phyloP scores from a whole-genome alignment of 1,284 basidiomycete species.

The Ceratobasidium sp. region DNA sequence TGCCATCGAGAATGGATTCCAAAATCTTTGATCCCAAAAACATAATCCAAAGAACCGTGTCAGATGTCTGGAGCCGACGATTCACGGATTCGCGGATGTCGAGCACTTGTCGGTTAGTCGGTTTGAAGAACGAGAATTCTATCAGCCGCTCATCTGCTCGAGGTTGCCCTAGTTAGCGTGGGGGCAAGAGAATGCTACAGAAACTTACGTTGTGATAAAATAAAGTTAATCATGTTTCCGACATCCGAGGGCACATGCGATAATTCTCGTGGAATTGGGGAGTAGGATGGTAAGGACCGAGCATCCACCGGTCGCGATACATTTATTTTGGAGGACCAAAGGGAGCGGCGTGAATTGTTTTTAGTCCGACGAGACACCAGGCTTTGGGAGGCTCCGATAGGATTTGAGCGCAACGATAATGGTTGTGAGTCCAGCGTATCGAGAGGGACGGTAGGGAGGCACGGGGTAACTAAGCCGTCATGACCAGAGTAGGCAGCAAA shows the following conservation, averaged over 20 bases:
- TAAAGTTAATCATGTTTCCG: neutral
- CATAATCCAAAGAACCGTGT: slow-evolving; percentile 2
- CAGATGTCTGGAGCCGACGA: neutral
- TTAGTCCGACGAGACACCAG: too few species aligned
- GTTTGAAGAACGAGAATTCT: slow-evolving; percentile 12
- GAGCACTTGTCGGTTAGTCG: neutral
- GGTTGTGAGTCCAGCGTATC: too few species aligned
- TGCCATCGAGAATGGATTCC: neutral
- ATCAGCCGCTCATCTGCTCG: slow-evolving; percentile 14
- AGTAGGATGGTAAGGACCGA: neutral
- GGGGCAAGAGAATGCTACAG: too few species aligned
- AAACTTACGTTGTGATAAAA: neutral
- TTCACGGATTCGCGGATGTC: neutral
- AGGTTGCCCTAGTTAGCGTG: neutral
- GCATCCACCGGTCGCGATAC: neutral
- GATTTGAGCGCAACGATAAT: too few species aligned
- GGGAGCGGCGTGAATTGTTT: neutral
- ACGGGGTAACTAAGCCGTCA: too few species aligned
- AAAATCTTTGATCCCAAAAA: slow-evolving; percentile 4
- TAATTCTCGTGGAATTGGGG: neutral
- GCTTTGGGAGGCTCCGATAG: too few species aligned
- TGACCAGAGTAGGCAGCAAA: too few species aligned
- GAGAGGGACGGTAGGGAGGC: too few species aligned
- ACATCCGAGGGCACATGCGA: neutral
- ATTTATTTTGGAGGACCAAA: neutral